phyloP scores from a whole-genome alignment of 805 yeast genomes.

The Kuraishia floccosa region DNA sequence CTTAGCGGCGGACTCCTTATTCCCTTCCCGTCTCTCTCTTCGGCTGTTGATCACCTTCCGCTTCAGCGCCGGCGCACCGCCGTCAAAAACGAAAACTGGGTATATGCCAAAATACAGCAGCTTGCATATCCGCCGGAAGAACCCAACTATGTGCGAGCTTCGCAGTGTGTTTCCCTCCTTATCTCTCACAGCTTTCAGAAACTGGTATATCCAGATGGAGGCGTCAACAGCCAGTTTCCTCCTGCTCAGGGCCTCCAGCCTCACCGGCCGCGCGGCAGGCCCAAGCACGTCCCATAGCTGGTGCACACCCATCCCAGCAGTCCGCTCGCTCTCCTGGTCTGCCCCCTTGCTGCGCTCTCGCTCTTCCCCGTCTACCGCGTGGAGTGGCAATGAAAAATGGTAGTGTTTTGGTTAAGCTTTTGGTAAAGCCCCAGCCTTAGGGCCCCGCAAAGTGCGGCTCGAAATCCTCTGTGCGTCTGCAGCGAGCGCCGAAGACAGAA shows the following conservation, averaged over 20 bases:
- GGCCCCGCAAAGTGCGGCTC: too few species aligned
- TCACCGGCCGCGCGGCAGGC: constrained; percentile 83
- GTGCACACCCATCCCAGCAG: constrained; percentile 82
- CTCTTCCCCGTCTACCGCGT: too few species aligned
- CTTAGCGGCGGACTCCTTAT: constrained; percentile 52
- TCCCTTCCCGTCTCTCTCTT: constrained; percentile 62
- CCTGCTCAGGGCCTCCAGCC: constrained; percentile 73
- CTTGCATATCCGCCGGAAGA: constrained; percentile 88
- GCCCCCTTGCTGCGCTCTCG: too few species aligned
- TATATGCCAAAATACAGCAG: constrained; percentile 73
- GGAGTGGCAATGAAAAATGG: too few species aligned
- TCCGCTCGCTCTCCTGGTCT: too few species aligned
- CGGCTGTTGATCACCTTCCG: constrained; percentile 66
- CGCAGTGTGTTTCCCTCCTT: constrained; percentile 65
- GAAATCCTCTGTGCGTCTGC: too few species aligned
- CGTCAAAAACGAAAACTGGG: constrained; percentile 92
- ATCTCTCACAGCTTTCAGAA: constrained; percentile 88
- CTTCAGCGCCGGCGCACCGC: constrained; percentile 84
- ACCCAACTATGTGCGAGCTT: constrained; percentile 89
- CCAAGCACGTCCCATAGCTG: constrained; percentile 89
- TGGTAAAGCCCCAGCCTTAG: too few species aligned
- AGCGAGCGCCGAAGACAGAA: too few species aligned
- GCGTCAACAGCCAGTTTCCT: constrained; percentile 91
- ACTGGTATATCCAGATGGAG: constrained; percentile 97
- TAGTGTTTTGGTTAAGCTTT: too few species aligned